These are phyloP conservation scores for Phytophthora pseudosyringae DNA, from an alignment of 352 stramenopile species.

Conservation along the genomic window DNA sequence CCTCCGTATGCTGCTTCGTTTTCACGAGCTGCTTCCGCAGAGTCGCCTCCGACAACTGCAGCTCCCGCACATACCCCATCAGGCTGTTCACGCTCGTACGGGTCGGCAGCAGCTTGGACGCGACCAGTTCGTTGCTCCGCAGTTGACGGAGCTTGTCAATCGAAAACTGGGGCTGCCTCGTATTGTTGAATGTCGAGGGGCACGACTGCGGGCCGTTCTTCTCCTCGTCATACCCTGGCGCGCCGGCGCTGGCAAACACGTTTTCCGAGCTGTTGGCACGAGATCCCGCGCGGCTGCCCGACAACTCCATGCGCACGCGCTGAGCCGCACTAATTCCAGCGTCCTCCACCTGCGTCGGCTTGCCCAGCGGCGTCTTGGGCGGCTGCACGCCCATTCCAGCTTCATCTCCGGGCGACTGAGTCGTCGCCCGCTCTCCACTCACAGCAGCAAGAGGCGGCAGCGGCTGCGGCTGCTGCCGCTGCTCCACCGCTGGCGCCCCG, in stretches of 20 bases:
- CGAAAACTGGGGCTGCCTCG: conserved; percentile 42
- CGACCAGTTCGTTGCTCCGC: conserved; percentile 50
- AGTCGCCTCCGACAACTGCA: conserved; percentile 70
- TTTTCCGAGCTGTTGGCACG: conserved; percentile 46
- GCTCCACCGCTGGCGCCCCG: background rate
- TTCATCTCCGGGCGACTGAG: conserved; percentile 5
- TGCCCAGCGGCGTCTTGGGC: conserved; percentile 64
- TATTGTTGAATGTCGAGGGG: conserved; percentile 40
- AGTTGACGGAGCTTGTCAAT: conserved; percentile 35
- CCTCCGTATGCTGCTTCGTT: conserved; percentile 55
- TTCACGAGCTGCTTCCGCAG: conserved; percentile 67
- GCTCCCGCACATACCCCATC: conserved; percentile 79
- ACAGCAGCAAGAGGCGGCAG: background rate
- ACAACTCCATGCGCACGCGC: conserved; percentile 62
- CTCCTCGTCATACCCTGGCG: conserved; percentile 41
- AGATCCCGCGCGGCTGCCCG: conserved; percentile 35
- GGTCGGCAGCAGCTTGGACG: conserved; percentile 64
- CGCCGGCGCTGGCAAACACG: conserved; percentile 23
- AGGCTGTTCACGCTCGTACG: conserved; percentile 67
- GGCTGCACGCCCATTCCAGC: conserved; percentile 33
- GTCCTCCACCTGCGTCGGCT: conserved; percentile 32
- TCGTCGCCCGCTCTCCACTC: conserved; percentile 5
- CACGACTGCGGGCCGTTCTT: conserved; percentile 52
- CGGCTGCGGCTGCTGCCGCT: background rate
- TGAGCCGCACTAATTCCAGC: conserved; percentile 62